A percentile compares a stretch with the other conserved stretches of the same genome.
phyloP scores from a whole-genome alignment of 2,329 filamentous ascomycete genomes.

The Aspergillus hortae region DNA sequence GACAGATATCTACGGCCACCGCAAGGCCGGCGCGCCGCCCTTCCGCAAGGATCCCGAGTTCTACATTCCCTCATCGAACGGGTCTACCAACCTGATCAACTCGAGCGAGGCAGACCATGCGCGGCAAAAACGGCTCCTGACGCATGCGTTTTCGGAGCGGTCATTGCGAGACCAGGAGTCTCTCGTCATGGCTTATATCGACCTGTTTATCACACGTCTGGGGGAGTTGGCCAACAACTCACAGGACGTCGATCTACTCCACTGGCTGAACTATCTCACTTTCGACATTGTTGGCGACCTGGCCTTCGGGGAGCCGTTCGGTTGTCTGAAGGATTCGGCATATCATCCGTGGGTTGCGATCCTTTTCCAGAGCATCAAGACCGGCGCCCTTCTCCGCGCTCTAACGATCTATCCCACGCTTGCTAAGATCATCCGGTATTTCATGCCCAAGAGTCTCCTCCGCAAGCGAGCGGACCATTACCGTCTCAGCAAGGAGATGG shows the following conservation, averaged over 20 bases:
- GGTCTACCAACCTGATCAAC: background rate
- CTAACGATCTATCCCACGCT: background rate
- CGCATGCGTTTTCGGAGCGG: conserved; percentile 24
- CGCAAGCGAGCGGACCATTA: background rate
- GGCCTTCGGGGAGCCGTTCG: conserved; percentile 31
- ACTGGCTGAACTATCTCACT: conserved; percentile 29
- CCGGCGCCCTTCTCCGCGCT: background rate
- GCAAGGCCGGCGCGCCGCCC: conserved; percentile 8
- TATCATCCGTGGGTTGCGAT: conserved; percentile 37
- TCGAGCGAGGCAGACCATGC: conserved; percentile 10
- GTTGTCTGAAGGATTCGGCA: conserved; percentile 28
- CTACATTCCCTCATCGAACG: conserved; percentile 5
- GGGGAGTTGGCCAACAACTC: background rate
- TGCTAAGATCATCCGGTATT: background rate
- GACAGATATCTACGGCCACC: conserved; percentile 31
- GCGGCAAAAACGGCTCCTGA: conserved; percentile 16
- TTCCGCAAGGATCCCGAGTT: conserved; percentile 19
- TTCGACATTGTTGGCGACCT: conserved; percentile 32
- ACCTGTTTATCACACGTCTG: conserved; percentile 17
- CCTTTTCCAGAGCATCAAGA: conserved; percentile 21
- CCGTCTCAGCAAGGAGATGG: conserved; percentile 13
- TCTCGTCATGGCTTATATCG: conserved; percentile 17
- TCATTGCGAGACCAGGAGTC: conserved; percentile 22
- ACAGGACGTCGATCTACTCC: conserved; percentile 18
- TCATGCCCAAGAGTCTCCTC: background rate